A percentile compares a stretch with the other conserved stretches of the same genome.
Conservation (phyloP, 1,139 yeast species). For the Saccharomycopsis hybrid region DNA sequence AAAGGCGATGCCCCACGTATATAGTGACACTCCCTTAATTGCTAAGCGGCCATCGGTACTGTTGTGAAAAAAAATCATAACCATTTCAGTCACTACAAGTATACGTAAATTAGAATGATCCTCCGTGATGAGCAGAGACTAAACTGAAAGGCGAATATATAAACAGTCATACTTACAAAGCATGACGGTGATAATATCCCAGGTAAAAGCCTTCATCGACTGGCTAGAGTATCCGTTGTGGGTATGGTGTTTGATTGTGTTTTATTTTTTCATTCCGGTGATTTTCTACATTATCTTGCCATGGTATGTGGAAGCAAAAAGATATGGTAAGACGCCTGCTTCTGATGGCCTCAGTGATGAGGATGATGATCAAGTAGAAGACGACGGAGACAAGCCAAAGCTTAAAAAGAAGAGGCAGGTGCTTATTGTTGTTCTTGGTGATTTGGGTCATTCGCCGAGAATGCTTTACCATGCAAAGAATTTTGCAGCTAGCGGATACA, state of each 20-base stretch:
- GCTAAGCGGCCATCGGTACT: no score
- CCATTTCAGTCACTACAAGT: no score
- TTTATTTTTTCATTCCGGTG: conserved; percentile 34
- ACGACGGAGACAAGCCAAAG: conserved; percentile 9
- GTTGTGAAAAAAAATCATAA: no score
- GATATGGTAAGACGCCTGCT: conserved; percentile 24
- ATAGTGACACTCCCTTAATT: no score
- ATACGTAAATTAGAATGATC: no score
- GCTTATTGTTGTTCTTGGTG: conserved; percentile 82
- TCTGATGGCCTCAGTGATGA: conserved; percentile 9
- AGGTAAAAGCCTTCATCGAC: conserved; percentile 7
- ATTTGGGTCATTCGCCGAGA: conserved; percentile 91
- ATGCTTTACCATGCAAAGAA: conserved; percentile 89
- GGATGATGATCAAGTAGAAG: no score
- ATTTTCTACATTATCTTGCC: conserved; percentile 32
- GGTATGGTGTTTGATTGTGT: conserved; percentile 28
- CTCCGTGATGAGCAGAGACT: no score
- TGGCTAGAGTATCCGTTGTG: conserved; percentile 28
- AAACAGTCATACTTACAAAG: no score
- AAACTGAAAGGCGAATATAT: no score
- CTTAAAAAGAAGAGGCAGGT: conserved; percentile 42
- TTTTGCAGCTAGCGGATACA: conserved; percentile 52
- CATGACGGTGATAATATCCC: no score
- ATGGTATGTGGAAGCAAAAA: conserved; percentile 26
- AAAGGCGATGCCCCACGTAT: no score